Evolutionary conservation across 176 grass and related monocot genomes (phyloP).

Genomic region (Oryza nivara): DNA sequence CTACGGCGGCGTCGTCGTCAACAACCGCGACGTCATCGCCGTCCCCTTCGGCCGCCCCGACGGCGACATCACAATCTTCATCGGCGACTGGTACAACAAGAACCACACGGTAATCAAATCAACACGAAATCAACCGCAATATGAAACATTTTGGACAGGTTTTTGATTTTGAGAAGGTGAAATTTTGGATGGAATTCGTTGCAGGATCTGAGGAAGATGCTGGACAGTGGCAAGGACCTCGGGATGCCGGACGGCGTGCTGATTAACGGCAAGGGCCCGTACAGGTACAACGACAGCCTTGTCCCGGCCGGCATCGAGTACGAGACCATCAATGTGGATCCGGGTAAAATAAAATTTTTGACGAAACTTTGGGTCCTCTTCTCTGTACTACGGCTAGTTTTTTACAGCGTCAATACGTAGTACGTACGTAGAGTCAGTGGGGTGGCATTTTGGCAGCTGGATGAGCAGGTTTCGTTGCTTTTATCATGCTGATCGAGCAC

Average conservation of each 20-base stretch:
- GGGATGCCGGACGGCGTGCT: conserved; percentile 90
- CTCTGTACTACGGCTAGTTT: neutral
- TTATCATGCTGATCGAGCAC: neutral
- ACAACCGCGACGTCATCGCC: conserved; percentile 77
- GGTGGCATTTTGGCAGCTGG: neutral
- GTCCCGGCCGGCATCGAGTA: conserved; percentile 78
- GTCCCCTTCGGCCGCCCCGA: conserved; percentile 73
- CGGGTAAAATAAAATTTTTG: conserved; percentile 45
- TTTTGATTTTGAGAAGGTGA: neutral
- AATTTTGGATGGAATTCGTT: neutral
- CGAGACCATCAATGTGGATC: conserved; percentile 87
- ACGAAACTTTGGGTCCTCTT: conserved; percentile 7
- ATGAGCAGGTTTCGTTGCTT: conserved; percentile 20
- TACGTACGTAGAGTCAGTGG: neutral
- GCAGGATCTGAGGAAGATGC: conserved; percentile 83
- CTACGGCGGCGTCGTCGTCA: conserved; percentile 64
- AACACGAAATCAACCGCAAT: neutral
- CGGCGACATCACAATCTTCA: conserved; percentile 72
- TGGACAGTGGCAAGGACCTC: conserved; percentile 76
- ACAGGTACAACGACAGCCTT: conserved; percentile 78
- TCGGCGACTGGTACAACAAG: conserved; percentile 87
- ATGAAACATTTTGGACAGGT: too few species aligned
- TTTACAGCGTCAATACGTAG: neutral
- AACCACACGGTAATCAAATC: conserved; percentile 65
- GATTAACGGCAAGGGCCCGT: conserved; percentile 85